A percentile compares a stretch with the other conserved stretches of the same genome.
These are phyloP conservation scores for Tremella mesenterica DNA, from an alignment of 768 basidiomycete genomes.

Conservation along the genomic window DNA sequence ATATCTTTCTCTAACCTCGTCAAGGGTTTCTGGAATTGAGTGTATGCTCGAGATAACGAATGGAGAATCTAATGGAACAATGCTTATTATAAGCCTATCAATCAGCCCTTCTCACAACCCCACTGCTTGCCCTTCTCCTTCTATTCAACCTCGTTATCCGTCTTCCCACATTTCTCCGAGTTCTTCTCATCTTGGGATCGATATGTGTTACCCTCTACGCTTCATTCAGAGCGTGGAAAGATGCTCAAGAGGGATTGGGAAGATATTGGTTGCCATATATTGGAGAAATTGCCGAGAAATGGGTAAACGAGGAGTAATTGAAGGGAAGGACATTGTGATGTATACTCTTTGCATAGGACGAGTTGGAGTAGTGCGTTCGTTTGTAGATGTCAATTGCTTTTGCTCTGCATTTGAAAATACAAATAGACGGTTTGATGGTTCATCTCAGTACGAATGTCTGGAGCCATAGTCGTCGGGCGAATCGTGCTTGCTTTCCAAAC, in stretches of 20 bases:
- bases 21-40: neutral
- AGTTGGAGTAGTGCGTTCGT: neutral
- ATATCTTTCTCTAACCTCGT: too few relatives aligned
- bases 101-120: slow-evolving; percentile 62
- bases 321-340: neutral
- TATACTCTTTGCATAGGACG: neutral
- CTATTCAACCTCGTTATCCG: slow-evolving; percentile 54
- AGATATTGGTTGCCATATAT: slow-evolving; percentile 58
- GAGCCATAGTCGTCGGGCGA: too few relatives aligned
- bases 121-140: slow-evolving; percentile 52
- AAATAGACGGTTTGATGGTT: neutral
- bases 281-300: slow-evolving; percentile 59
- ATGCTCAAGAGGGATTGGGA: slow-evolving; percentile 49
- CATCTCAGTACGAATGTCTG: too few relatives aligned
- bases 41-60: neutral
- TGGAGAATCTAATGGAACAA: slow-evolving; percentile 8
- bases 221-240: slow-evolving; percentile 48
- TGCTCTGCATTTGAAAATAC: neutral
- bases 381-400: neutral
- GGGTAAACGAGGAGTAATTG: slow-evolving; percentile 57
- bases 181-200: slow-evolving; percentile 50
- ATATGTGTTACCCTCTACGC: slow-evolving; percentile 50
- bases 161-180: slow-evolving; percentile 53
- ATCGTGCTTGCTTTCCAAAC: too few relatives aligned
- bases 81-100: slow-evolving; percentile 56